Percentiles rank a stretch among this genome's conserved stretches.
These are phyloP conservation scores for Macaranga tanarius DNA, from an alignment of 441 rosid species.

Conservation along the genomic window DNA sequence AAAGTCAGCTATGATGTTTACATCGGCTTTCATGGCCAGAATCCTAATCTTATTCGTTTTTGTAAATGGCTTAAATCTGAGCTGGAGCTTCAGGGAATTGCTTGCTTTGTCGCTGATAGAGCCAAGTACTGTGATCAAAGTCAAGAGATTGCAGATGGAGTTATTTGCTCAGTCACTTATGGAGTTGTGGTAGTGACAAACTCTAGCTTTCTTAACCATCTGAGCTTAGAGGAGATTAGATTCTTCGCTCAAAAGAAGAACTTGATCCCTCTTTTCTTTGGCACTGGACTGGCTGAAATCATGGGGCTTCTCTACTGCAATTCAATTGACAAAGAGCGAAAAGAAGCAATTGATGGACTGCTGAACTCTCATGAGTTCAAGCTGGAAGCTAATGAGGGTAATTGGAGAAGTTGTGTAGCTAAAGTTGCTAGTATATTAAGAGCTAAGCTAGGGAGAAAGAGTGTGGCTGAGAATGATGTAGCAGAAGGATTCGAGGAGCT, in stretches of 20 bases:
- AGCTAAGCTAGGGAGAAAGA: conserved; percentile 80
- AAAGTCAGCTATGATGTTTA: conserved; percentile 87
- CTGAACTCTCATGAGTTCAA: conserved; percentile 73
- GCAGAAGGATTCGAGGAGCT: conserved; percentile 60
- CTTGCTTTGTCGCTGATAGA: conserved; percentile 85
- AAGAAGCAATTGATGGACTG: conserved; percentile 80
- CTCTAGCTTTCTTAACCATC: conserved; percentile 59
- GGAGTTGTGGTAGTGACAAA: conserved; percentile 74
- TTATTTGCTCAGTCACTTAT: conserved; percentile 73
- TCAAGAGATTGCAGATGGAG: conserved; percentile 83
- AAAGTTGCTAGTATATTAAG: conserved; percentile 53
- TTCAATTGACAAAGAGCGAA: conserved; percentile 65
- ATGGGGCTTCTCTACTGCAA: conserved; percentile 56
- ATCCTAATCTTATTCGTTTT: conserved; percentile 72
- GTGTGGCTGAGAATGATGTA: conserved; percentile 50
- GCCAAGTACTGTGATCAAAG: conserved; percentile 83
- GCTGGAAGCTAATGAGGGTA: conserved; percentile 68
- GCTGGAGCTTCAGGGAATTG: conserved; percentile 91
- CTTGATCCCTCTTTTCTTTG: conserved; percentile 74
- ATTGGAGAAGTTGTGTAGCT: conserved; percentile 78
- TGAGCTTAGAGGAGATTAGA: conserved; percentile 78
- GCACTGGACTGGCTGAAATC: conserved; percentile 60
- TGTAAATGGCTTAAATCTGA: conserved; percentile 95
- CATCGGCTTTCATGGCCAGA: conserved; percentile 81
- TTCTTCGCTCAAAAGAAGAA: conserved; percentile 93